phyloP scores from a whole-genome alignment of 805 yeast species.

The Myxozyma nipponensis region DNA sequence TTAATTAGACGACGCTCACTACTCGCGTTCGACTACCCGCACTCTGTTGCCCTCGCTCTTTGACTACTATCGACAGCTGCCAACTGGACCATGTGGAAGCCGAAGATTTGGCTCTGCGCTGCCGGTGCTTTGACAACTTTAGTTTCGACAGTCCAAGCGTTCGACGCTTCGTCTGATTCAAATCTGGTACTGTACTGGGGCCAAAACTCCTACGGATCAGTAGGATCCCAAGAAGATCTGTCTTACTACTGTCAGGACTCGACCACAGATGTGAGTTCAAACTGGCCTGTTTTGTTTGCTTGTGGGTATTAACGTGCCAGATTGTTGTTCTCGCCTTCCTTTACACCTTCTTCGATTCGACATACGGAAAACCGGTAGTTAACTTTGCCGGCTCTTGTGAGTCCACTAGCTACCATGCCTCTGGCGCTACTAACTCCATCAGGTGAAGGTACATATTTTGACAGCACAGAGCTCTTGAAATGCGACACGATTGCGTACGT shows the following conservation, averaged over 20 bases:
- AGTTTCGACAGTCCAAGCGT: slow-evolving; percentile 7
- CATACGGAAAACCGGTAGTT: slow-evolving; percentile 36
- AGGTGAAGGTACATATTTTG: slow-evolving; percentile 32
- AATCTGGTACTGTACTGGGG: slow-evolving; percentile 90
- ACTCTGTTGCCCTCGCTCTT: neutral
- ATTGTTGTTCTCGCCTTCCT: slow-evolving; percentile 58
- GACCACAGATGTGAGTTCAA: slow-evolving; percentile 63
- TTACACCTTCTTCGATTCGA: slow-evolving; percentile 43
- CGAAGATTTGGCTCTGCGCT: neutral
- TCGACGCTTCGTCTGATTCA: slow-evolving; percentile 38
- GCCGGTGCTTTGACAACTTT: neutral
- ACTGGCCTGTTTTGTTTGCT: slow-evolving; percentile 62
- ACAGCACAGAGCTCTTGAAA: slow-evolving; percentile 43
- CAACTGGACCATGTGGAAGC: neutral
- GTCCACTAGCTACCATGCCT: neutral
- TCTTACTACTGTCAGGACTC: slow-evolving; percentile 61
- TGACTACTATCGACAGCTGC: neutral
- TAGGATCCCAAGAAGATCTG: slow-evolving; percentile 40
- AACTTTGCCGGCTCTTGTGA: slow-evolving; percentile 57
- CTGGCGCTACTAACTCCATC: neutral
- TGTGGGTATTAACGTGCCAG: slow-evolving; percentile 51
- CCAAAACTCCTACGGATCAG: slow-evolving; percentile 63
- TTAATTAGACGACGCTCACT: no score
- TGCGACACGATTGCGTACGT: slow-evolving; percentile 48
- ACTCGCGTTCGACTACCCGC: neutral